phyloP scores from a whole-genome alignment of 176 grass and related monocot species.

The Luzula sylvatica region DNA sequence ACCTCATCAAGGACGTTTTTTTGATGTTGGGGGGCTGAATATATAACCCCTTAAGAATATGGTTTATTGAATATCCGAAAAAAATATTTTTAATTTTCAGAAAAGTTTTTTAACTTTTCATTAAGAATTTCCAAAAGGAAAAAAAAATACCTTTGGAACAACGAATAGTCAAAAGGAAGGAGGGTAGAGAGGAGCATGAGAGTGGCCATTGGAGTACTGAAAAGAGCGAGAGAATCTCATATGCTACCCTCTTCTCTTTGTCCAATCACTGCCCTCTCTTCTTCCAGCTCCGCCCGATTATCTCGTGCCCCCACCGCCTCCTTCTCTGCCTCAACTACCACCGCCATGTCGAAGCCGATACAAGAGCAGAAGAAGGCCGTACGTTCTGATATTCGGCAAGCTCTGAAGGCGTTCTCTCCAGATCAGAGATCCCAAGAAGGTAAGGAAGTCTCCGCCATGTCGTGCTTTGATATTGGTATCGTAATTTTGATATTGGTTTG shows the following conservation, averaged over 20 bases:
- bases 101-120: too few relatives aligned
- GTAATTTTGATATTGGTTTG: neutral
- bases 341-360: slow-evolving; percentile 22
- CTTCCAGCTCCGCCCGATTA: neutral
- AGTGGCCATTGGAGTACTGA: neutral
- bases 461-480: neutral
- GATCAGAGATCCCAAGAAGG: slow-evolving; percentile 64
- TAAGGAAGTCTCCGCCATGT: neutral
- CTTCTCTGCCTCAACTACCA: too few relatives aligned
- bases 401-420: slow-evolving; percentile 59
- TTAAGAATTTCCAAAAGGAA: too few relatives aligned
- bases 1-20: too few relatives aligned
- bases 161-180: neutral
- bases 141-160: too few relatives aligned
- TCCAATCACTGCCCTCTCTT: slow-evolving; percentile 7
- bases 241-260: slow-evolving; percentile 7
- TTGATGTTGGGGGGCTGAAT: too few relatives aligned
- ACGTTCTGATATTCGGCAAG: slow-evolving; percentile 51
- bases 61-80: too few relatives aligned
- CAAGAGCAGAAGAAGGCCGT: slow-evolving; percentile 60
- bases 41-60: too few relatives aligned
- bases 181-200: neutral
- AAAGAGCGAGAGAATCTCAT: neutral
- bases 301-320: neutral
- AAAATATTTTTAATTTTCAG: too few relatives aligned